A percentile compares a stretch with the other conserved stretches of the same genome.
These are phyloP conservation scores for Glomus cerebriforme DNA, from an alignment of 192 early-diverging fungal genomes.

Conservation along the genomic window DNA sequence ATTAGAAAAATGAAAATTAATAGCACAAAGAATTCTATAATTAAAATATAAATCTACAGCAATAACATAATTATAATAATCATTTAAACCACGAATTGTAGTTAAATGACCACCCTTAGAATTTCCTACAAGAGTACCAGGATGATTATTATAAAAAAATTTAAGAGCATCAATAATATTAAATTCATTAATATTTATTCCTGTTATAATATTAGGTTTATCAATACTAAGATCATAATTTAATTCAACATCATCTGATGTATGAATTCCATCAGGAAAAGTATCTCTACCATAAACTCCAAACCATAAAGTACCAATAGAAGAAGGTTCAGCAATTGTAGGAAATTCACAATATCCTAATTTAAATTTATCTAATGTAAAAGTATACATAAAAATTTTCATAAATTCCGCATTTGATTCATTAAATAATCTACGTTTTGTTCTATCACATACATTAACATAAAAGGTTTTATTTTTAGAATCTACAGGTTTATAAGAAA, in stretches of 20 bases:
- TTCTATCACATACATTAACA: not conserved
- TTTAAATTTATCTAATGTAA: constrained; percentile 13
- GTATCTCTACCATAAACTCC: constrained; percentile 4
- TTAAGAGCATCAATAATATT: not conserved
- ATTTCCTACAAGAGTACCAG: not conserved
- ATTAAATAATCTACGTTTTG: not conserved
- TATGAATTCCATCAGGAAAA: not conserved
- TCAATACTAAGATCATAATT: not conserved
- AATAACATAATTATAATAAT: not conserved
- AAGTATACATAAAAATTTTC: constrained; percentile 8
- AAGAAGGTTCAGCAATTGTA: not conserved
- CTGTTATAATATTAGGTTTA: not conserved
- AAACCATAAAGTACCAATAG: not conserved
- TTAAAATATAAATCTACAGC: not conserved
- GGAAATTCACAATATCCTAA: not conserved
- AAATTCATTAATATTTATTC: not conserved
- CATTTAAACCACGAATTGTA: not conserved
- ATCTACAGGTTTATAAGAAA: not conserved
- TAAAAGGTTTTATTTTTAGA: not conserved
- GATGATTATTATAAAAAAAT: not conserved
- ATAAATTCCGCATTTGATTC: constrained; percentile 5
- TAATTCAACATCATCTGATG: not conserved
- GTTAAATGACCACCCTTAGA: not conserved
- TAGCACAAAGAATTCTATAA: not conserved
- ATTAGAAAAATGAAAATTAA: not conserved